Evolutionary conservation across 2,329 filamentous ascomycete genomes (phyloP).

Genomic region (Penicillium sp.): DNA sequence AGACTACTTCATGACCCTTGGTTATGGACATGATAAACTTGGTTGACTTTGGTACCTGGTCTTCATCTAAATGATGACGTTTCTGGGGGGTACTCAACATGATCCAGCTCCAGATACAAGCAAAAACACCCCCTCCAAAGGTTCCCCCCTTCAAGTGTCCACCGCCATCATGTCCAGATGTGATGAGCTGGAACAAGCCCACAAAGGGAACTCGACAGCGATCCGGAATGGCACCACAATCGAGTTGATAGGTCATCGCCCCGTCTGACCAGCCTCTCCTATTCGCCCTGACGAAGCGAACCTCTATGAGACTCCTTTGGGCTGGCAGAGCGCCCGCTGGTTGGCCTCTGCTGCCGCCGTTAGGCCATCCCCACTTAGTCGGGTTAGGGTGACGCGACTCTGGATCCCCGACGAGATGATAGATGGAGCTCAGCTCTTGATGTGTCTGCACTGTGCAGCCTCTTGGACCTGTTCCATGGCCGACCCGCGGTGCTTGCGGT

Average conservation of each 20-base stretch:
- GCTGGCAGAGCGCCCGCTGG: slow-evolving; percentile 6
- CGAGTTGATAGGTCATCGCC: slow-evolving; percentile 22
- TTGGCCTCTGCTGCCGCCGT: slow-evolving; percentile 20
- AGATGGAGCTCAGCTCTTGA: slow-evolving; percentile 21
- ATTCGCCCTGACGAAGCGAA: slow-evolving; percentile 19
- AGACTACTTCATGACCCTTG: too few species aligned
- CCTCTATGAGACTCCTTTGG: too few species aligned
- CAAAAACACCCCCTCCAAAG: neutral
- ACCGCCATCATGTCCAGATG: neutral
- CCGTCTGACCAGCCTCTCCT: neutral
- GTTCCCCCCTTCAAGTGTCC: neutral
- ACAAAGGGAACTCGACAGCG: neutral
- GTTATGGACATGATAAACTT: neutral
- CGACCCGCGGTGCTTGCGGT: neutral
- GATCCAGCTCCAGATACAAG: neutral
- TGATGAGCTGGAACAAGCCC: neutral
- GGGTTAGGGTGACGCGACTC: slow-evolving; percentile 20
- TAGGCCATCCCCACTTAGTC: slow-evolving; percentile 20
- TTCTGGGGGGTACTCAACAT: neutral
- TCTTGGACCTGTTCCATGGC: slow-evolving; percentile 1
- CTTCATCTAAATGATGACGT: neutral
- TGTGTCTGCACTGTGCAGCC: slow-evolving; percentile 2
- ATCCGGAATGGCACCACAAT: neutral
- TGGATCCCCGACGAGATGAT: slow-evolving; percentile 14
- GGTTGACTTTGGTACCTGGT: neutral